Percentiles rank a stretch among this genome's conserved stretches.
Evolutionary conservation across 73 alveolate species (phyloP).

Genomic region (Paramecium sexaurelia): DNA sequence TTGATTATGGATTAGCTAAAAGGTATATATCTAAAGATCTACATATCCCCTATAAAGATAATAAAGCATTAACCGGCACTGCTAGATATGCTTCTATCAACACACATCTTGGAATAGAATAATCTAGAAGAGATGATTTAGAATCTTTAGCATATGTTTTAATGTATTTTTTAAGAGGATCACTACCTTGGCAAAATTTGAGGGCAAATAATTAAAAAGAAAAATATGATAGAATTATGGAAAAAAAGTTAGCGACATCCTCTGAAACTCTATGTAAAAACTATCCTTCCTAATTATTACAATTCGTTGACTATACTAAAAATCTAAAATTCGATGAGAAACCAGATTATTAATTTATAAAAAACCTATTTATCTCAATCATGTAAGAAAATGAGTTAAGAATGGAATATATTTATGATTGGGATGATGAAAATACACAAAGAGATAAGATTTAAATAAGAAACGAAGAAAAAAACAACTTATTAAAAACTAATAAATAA

Average conservation of each 20-base stretch:
- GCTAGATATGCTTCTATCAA: constrained; percentile 96
- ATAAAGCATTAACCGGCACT: constrained; percentile 95
- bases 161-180: constrained; percentile 86
- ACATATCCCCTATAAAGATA: constrained; percentile 94
- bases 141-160: constrained; percentile 89
- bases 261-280: constrained; percentile 83
- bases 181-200: constrained; percentile 90
- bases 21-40: constrained; percentile 84
- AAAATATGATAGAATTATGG: constrained; percentile 85
- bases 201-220: constrained; percentile 86
- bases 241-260: constrained; percentile 77
- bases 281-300: constrained; percentile 83
- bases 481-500: not conserved
- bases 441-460: constrained; percentile 36
- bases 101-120: constrained; percentile 95
- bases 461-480: not conserved
- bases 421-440: constrained; percentile 66
- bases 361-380: constrained; percentile 77
- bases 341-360: constrained; percentile 87
- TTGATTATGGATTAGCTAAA: constrained; percentile 95
- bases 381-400: constrained; percentile 75
- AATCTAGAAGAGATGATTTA: constrained; percentile 92
- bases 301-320: constrained; percentile 79
- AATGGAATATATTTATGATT: constrained; percentile 67
- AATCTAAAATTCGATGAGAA: constrained; percentile 82